A percentile compares a stretch with the other conserved stretches of the same genome.
Evolutionary conservation across 2,329 filamentous ascomycete genomes (phyloP).

Genomic region (Beauveria rudraprayagi): DNA sequence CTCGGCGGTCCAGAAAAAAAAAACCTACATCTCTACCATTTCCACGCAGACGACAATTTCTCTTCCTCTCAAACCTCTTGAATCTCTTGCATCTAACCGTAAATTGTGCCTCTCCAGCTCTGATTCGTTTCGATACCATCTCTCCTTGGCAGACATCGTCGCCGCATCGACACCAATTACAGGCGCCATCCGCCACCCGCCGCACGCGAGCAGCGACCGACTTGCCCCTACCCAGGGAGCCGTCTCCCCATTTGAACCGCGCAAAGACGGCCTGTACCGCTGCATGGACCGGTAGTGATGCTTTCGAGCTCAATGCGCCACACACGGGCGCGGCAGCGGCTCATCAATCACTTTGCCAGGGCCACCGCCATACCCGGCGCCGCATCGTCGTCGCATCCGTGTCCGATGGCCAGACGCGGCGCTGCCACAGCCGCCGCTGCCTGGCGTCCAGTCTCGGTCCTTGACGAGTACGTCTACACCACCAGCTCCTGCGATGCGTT

Average conservation of each 20-base stretch:
- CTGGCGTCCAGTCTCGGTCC: conserved; percentile 55
- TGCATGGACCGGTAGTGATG: conserved; percentile 21
- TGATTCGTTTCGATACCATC: not conserved
- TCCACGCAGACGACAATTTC: not conserved
- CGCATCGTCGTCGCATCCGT: not conserved
- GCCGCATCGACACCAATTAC: too few species aligned
- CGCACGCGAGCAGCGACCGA: not conserved
- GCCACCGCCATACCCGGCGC: not conserved
- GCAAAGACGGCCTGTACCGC: not conserved
- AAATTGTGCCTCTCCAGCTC: not conserved
- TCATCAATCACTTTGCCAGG: conserved; percentile 6
- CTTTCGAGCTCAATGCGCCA: conserved; percentile 28
- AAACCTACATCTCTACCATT: not conserved
- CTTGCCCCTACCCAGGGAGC: not conserved
- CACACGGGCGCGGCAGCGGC: conserved; percentile 23
- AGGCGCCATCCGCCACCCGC: not conserved
- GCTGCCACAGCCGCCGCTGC: conserved; percentile 9
- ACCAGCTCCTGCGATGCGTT: not conserved
- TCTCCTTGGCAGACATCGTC: not conserved
- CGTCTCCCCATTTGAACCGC: not conserved
- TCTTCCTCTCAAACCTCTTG: not conserved
- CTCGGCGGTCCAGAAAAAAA: not conserved
- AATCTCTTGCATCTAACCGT: not conserved
- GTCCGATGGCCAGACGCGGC: conserved; percentile 6
- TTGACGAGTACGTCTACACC: conserved; percentile 49